A percentile compares a stretch with the other conserved stretches of the same genome.
Conservation (phyloP, 1,284 basidiomycete species). For the Filobasidium uniguttulatum region DNA sequence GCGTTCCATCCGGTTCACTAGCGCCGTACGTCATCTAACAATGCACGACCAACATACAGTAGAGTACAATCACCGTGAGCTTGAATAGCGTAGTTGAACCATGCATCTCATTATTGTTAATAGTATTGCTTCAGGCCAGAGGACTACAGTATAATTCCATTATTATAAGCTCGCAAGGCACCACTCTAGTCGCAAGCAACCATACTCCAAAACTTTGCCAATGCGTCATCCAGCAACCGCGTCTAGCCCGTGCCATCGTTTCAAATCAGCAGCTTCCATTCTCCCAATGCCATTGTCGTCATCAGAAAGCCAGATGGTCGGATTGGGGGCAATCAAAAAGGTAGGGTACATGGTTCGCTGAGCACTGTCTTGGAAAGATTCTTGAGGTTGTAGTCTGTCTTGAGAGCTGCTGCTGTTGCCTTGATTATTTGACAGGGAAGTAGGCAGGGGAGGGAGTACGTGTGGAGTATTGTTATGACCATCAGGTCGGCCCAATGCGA, state of each 20-base stretch:
- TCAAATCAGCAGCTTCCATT: conserved; percentile 22
- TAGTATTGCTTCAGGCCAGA: no score
- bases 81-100: no score
- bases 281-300: conserved; percentile 51
- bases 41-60: no score
- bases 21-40: no score
- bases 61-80: no score
- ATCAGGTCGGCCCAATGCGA: conserved; percentile 25
- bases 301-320: conserved; percentile 65
- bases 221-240: conserved; percentile 17
- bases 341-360: conserved; percentile 65
- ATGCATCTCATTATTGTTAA: no score
- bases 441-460: conserved; percentile 49
- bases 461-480: conserved; percentile 21
- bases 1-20: no score
- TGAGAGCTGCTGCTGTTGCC: not conserved
- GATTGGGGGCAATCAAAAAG: conserved; percentile 56
- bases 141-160: no score
- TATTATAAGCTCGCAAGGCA: no score
- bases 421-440: not conserved
- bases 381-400: not conserved
- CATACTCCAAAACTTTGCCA: no score
- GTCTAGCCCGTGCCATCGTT: conserved; percentile 18
- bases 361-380: not conserved
- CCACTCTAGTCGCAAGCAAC: no score